Evolutionary conservation across 768 basidiomycete genomes (phyloP), one percentile per base, ranked within the genome.

Genomic region (Fibroporia radiculosa): DNA sequence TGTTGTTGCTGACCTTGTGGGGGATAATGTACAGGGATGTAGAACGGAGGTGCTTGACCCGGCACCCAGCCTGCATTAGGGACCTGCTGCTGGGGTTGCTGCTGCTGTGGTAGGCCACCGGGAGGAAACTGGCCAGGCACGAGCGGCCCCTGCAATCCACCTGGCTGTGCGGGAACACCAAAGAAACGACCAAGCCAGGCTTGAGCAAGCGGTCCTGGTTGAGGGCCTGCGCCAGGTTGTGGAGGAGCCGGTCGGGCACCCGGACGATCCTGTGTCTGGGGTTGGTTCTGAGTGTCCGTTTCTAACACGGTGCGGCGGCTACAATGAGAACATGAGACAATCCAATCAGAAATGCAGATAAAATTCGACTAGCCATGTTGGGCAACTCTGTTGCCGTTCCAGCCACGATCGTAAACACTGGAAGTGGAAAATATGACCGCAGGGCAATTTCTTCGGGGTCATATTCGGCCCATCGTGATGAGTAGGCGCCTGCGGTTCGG

Each of bases 401-500:
- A 99, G 75, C 96, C 96, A 99, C 18, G 91, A 93, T 31, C 92
- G 77, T 50, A 99, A 75, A 64, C 96, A 99, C 58, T 97, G 82
- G 62, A 97, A 95, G 65, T 99, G 96, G 69, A 99, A 99, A 33
- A 96, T 82, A 62, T 99, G 96, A 1, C 93, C 93, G 66, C 96
- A 99, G 7, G 86, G 90, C 19, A 99, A 70, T 60, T 91, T 93
- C 69, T 99, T 99, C 2, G 95, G 93, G 12, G 93, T 93, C 43
- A 89, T 90, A 57, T 97, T 97, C 7, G 90, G 88, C 10, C 88
- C 89, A 51, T 89, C 82, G 44, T 28, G 54, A 55, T 27, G 61
- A 29, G 42, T 47, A 61, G 31, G 48, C 32, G 25, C 48, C 52
- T 20, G 42, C 19, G 47, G 57, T 51, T 33, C 62, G 56, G 56